A percentile compares a stretch with the other conserved stretches of the same genome.
Evolutionary conservation across 768 basidiomycete species (phyloP).

Genomic region (Glaciozyma antarctica): DNA sequence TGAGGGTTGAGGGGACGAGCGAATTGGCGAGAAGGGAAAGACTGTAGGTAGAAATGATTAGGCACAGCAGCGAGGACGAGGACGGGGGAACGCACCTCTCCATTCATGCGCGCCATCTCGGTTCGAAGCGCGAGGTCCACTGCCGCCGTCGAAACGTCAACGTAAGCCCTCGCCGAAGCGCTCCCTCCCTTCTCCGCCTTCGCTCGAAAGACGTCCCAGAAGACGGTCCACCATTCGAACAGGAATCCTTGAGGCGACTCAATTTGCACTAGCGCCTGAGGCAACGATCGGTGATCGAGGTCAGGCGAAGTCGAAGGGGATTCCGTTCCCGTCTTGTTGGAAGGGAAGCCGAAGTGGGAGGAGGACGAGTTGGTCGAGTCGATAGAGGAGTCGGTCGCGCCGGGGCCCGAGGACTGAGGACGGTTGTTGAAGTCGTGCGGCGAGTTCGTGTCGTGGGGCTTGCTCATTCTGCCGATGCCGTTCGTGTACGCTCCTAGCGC

Average conservation of each 20-base stretch:
- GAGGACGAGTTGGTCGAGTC: constrained; percentile 3
- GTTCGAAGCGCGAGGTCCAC: not conserved
- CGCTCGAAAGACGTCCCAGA: constrained; percentile 27
- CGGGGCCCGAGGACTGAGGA: not conserved
- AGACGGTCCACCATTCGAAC: constrained; percentile 33
- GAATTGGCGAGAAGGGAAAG: not conserved
- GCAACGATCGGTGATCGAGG: not conserved
- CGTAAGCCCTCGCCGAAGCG: constrained; percentile 1
- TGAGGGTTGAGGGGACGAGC: not conserved
- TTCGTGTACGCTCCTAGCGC: too few relatives aligned
- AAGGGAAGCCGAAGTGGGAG: constrained; percentile 3
- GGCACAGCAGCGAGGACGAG: not conserved
- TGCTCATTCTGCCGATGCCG: too few relatives aligned
- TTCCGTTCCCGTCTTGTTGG: not conserved
- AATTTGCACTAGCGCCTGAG: constrained; percentile 23
- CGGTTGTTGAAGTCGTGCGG: not conserved
- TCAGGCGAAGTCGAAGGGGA: not conserved
- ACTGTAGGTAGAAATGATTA: not conserved
- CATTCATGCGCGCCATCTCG: not conserved
- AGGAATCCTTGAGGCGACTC: constrained; percentile 25
- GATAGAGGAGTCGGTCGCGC: not conserved
- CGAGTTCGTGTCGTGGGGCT: not conserved
- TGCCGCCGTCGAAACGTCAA: not conserved
- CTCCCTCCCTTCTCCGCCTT: too few relatives aligned
- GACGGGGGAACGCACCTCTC: not conserved